Base-by-base conservation (phyloP, 1,284 basidiomycete genomes). In the Mycosarcoma maydis region DNA sequence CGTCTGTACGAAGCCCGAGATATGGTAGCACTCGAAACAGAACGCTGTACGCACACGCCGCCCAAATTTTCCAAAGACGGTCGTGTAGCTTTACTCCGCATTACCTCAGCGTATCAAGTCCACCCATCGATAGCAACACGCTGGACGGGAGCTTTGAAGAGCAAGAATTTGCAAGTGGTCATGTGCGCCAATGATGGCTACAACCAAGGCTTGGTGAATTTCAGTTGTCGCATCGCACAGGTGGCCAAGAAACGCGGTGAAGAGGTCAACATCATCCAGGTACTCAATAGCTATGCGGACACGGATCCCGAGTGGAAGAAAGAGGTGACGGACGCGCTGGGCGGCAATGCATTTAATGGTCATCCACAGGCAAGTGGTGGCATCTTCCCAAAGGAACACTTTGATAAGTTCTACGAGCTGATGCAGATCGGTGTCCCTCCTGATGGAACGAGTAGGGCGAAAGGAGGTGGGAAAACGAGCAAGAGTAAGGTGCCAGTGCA, bases 161-260 rank as follows among this genome's bases (percentile, higher is more conserved):
- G 69, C 29, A 76, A 73, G 30, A 39, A 70, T 16, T 43, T 76
- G 0, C 65, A 76, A 32, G 69, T 69, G 8, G 69, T 76, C 38
- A 75, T 76, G 72, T 74, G 72, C 29, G 72, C 72, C 26, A 76
- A 76, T 19, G 53, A 59, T 16, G 75, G 66, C 9, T 76, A 74
- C 45, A 59, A 53, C 3, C 24, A 33, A 6, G 64, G 55, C 0
- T 10, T 55, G 24, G 47, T 54, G 22, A 50, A 72, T 40, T 72
- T 72, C 47, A 52, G 55, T 36, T 73, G 75, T 43, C 30, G 75
- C 1, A 70, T 70, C 9, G 66, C 66, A 3, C 48, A 54, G 10
- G 56, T 64, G 1, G 65, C 65, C 5, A 61, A 59, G 16, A 47
- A 45, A 23, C 29, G 74, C 4, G 69, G 69, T 0, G 72, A 76